Conservation (phyloP, 164 flowering plant species). For the Chimonanthus praecox region DNA sequence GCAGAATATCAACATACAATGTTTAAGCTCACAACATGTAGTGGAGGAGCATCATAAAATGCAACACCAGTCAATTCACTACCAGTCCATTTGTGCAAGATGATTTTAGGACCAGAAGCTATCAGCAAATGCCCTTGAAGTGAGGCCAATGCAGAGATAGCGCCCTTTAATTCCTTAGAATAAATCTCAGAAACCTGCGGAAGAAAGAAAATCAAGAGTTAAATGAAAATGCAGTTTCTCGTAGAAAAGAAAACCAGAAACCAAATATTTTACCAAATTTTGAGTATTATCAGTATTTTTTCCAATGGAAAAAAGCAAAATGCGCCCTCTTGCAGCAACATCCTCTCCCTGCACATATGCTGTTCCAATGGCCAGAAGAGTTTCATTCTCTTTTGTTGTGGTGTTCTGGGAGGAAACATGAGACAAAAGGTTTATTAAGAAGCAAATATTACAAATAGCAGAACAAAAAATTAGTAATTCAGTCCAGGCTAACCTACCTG, state of each 20-base stretch:
- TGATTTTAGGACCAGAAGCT: conserved; percentile 96
- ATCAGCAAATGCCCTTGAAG: conserved; percentile 92
- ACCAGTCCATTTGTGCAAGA: conserved; percentile 93
- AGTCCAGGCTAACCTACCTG: neutral
- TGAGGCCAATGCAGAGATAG: conserved; percentile 92
- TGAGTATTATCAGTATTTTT: conserved; percentile 58
- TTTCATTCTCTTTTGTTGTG: conserved; percentile 77
- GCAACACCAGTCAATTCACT: conserved; percentile 88
- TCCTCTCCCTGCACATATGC: conserved; percentile 99
- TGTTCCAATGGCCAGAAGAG: conserved; percentile 92
- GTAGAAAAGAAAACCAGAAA: conserved; percentile 6
- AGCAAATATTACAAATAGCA: conserved; percentile 1
- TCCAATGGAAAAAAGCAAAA: conserved; percentile 71
- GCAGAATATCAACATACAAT: conserved; percentile 51
- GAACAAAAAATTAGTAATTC: neutral
- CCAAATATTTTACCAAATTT: conserved; percentile 43
- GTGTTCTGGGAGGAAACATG: conserved; percentile 47
- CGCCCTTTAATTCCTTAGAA: conserved; percentile 95
- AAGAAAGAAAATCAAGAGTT: neutral
- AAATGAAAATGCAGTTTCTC: conserved; percentile 22
- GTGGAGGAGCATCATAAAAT: conserved; percentile 90
- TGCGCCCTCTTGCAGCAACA: conserved; percentile 95
- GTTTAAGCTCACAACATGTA: conserved; percentile 93
- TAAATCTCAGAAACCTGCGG: conserved; percentile 82
- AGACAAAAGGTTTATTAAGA: neutral